Evolutionary conservation across 805 yeast species (phyloP).

Genomic region (Nakazawaea peltata): DNA sequence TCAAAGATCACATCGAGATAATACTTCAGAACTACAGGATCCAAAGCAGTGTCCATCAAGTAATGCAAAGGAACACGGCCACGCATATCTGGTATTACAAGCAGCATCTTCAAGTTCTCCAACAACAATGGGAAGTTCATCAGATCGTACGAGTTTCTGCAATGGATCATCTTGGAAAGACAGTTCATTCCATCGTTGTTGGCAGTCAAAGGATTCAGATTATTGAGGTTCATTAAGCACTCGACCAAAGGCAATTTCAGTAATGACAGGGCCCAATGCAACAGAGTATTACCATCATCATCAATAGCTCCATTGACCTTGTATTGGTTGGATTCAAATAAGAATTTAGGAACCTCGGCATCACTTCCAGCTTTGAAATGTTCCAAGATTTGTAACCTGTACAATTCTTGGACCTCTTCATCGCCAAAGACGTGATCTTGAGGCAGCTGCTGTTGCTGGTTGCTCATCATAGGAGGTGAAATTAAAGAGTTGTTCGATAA

Average conservation of each 20-base stretch:
- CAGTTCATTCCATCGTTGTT: slow-evolving; percentile 61
- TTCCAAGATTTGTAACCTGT: slow-evolving; percentile 34
- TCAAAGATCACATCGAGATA: slow-evolving; percentile 33
- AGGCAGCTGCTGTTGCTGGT: neutral
- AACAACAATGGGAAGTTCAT: slow-evolving; percentile 51
- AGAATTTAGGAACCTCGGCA: slow-evolving; percentile 26
- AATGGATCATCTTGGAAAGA: slow-evolving; percentile 58
- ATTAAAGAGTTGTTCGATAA: slow-evolving; percentile 26
- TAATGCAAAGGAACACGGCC: slow-evolving; percentile 74
- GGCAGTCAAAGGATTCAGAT: slow-evolving; percentile 50
- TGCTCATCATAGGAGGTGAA: slow-evolving; percentile 8
- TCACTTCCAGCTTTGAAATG: slow-evolving; percentile 41
- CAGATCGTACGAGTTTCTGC: slow-evolving; percentile 64
- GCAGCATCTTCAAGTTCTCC: slow-evolving; percentile 53
- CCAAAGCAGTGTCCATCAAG: slow-evolving; percentile 40
- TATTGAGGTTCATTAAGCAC: slow-evolving; percentile 42
- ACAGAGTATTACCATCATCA: slow-evolving; percentile 72
- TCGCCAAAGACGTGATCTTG: neutral
- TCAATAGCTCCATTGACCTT: slow-evolving; percentile 64
- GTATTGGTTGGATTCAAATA: slow-evolving; percentile 55
- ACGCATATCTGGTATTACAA: slow-evolving; percentile 63
- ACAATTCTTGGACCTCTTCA: slow-evolving; percentile 26
- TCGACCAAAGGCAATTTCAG: slow-evolving; percentile 57
- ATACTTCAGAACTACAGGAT: slow-evolving; percentile 36
- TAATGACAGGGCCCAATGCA: slow-evolving; percentile 85